Percentiles rank a stretch among this genome's conserved stretches.
Conservation (phyloP, 352 stramenopile species). For the Globisporangium camurandrum region DNA sequence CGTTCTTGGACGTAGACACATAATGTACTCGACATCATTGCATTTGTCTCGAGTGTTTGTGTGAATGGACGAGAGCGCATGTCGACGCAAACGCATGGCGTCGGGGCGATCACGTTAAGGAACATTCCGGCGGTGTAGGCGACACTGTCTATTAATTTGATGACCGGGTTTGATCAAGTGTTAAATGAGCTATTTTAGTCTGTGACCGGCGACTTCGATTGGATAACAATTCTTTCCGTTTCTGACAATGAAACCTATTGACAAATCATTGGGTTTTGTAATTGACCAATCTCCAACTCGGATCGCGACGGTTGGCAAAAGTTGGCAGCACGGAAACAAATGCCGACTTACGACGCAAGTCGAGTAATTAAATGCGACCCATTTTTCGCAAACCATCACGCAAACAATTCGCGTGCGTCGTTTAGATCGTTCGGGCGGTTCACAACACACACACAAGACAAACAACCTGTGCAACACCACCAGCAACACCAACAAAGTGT, state of each 20-base stretch:
- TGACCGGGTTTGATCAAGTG: neutral
- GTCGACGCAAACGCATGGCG: conserved; percentile 3
- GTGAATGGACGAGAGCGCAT: neutral
- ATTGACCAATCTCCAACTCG: neutral
- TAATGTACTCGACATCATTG: no score
- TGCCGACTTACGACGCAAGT: neutral
- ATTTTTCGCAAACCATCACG: neutral
- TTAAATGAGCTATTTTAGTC: neutral
- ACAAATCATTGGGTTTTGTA: neutral
- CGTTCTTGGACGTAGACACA: no score
- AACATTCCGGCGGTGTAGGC: conserved; percentile 10
- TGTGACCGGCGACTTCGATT: neutral
- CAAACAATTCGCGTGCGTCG: neutral
- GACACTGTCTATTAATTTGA: no score
- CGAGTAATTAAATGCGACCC: neutral
- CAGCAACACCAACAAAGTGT: no score
- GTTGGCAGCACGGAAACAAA: neutral
- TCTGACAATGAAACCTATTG: neutral
- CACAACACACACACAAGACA: neutral
- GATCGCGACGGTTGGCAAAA: neutral
- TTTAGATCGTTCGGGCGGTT: conserved; percentile 1
- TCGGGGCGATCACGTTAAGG: neutral
- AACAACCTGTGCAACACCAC: no score
- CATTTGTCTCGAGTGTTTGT: no score
- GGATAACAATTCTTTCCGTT: neutral